Evolutionary conservation across 345 rosid genomes (phyloP), one percentile per base, ranked within the genome.

Genomic region (Triadica sebifera): DNA sequence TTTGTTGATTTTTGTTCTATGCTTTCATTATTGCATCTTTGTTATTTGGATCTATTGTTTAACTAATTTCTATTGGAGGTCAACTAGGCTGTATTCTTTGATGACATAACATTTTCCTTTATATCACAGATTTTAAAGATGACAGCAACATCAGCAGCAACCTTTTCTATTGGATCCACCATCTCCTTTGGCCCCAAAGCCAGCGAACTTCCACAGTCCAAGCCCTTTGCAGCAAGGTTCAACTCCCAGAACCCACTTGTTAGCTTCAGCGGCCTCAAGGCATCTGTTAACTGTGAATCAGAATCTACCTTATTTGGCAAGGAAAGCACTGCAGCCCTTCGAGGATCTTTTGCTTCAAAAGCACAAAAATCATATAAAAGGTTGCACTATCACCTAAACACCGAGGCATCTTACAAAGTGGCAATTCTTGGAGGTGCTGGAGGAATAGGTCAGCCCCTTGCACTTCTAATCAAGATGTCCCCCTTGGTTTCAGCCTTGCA

Each of bases 391-490:
- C 84, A 74, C 69, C 77, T 91, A 19, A 93, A 83, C 73, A 82
- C 84, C 55, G 83, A 80, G 69, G 98, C 98, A 57, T 92, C 98
- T 0, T 80, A 65, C 77, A 85, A 85, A 74, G 86, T 85, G 51
- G 97, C 98, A 13, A 72, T 94, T 73, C 95, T 94, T 78, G 97
- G 98, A 75, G 97, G 97, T 68, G 89, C 92, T 57, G 97, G 98
- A 34, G 97, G 97, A 39, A 94, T 94, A 37, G 97, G 97, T 59
- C 98, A 92, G 72, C 93, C 98, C 8, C 81, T 94, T 16, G 80
- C 98, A 11, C 95, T 94, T 75, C 83, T 94, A 8, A 66, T 92
- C 82, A 94, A 94, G 89, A 92, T 94, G 97, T 94, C 97, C 47
- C 98, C 98, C 0, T 81, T 92, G 17, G 91, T 94, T 67, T 92